Conservation (phyloP, 2,329 filamentous ascomycete genomes). For the Cyphellophora attinorum region DNA sequence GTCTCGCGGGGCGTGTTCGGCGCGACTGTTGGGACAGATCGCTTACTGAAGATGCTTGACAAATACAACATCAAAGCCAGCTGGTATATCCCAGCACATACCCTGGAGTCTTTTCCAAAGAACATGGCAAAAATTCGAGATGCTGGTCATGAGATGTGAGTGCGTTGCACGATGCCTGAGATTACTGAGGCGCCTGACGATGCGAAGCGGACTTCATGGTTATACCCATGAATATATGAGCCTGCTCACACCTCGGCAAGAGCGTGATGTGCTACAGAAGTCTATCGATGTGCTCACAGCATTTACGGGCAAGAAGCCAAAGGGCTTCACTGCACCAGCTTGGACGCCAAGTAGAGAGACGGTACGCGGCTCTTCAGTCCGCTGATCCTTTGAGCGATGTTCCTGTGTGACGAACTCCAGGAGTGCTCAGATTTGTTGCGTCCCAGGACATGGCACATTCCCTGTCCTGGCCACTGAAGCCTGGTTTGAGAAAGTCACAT, state of each 20-base stretch:
- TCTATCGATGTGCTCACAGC: conserved; percentile 29
- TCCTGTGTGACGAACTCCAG: no score
- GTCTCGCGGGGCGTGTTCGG: conserved; percentile 20
- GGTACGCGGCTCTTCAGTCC: conserved; percentile 18
- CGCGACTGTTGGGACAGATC: conserved; percentile 17
- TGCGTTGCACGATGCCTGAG: conserved; percentile 19
- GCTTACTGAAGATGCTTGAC: conserved; percentile 29
- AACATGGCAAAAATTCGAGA: conserved; percentile 33
- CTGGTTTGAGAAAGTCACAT: no score
- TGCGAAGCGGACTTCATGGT: conserved; percentile 28
- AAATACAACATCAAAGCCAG: conserved; percentile 40
- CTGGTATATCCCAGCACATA: conserved; percentile 52
- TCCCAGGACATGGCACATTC: no score
- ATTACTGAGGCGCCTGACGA: conserved; percentile 12
- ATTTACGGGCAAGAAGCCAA: conserved; percentile 30
- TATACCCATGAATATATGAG: conserved; percentile 34
- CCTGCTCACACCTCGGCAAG: conserved; percentile 21
- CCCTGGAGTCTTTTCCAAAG: conserved; percentile 45
- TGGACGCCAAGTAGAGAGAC: conserved; percentile 30
- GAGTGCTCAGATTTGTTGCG: no score
- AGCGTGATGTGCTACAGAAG: conserved; percentile 27
- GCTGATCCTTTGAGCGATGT: no score
- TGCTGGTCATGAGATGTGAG: conserved; percentile 34
- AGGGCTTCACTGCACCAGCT: conserved; percentile 35
- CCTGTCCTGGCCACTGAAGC: no score